Conservation (phyloP, 1,284 basidiomycete genomes). For the Moesziomyces globuligerus region DNA sequence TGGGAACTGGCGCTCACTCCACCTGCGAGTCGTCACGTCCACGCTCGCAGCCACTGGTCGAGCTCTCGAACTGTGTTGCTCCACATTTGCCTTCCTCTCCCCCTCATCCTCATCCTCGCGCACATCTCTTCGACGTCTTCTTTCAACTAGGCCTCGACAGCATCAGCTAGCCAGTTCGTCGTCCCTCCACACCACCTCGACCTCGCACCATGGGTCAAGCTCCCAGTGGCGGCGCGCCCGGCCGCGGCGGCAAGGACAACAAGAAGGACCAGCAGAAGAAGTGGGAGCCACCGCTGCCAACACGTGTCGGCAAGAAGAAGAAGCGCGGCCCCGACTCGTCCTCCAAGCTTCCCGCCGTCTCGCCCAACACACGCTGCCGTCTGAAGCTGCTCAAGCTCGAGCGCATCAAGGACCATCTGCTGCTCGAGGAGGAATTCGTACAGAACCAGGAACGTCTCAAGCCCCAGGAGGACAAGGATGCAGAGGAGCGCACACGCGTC, state of each 20-base stretch:
- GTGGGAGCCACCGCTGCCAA: conserved; percentile 98
- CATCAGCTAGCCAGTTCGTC: neutral
- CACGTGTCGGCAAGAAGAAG: conserved; percentile 94
- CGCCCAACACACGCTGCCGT: conserved; percentile 93
- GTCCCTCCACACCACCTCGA: neutral
- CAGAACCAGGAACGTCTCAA: conserved; percentile 82
- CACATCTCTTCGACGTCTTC: neutral
- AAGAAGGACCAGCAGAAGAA: conserved; percentile 79
- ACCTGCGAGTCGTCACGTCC: conserved; percentile 13
- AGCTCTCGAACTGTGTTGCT: too few relatives aligned
- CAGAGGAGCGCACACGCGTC: conserved; percentile 91
- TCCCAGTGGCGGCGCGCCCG: conserved; percentile 56
- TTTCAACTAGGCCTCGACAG: neutral
- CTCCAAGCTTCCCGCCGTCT: conserved; percentile 91
- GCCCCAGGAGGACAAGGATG: conserved; percentile 88
- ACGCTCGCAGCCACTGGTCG: too few relatives aligned
- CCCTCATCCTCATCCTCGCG: neutral
- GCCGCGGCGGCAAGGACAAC: conserved; percentile 58
- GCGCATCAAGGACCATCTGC: conserved; percentile 96
- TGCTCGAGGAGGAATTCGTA: conserved; percentile 97
- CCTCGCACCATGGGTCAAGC: conserved; percentile 58
- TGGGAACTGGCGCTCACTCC: conserved; percentile 11
- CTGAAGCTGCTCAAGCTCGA: conserved; percentile 95
- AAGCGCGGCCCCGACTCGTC: conserved; percentile 89
- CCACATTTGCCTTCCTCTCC: neutral